A percentile compares a stretch with the other conserved stretches of the same genome.
Conservation (phyloP, 148 eudicot species). For the Rhododendron williamsianum region DNA sequence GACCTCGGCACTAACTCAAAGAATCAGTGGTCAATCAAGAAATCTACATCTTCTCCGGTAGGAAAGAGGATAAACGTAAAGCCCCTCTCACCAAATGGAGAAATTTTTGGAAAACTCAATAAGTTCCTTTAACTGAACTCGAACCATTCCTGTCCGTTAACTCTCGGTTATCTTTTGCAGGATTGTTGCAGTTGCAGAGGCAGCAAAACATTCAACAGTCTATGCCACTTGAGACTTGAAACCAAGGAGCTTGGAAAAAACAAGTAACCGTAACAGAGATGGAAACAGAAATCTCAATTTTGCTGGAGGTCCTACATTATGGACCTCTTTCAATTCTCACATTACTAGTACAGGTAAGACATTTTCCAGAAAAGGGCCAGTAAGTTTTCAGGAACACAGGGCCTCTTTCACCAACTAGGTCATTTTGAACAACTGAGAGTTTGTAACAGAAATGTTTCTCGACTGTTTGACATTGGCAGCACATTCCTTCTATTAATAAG, state of each 20-base stretch:
- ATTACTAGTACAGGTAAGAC: not conserved
- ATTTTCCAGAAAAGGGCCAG: conserved; percentile 4
- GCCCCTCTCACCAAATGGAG: too few species aligned
- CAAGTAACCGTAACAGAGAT: conserved; percentile 22
- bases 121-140: too few species aligned
- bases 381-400: not conserved
- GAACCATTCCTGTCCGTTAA: not conserved
- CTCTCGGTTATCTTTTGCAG: conserved; percentile 60
- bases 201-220: conserved; percentile 50
- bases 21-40: too few species aligned
- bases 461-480: too few species aligned
- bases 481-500: too few species aligned
- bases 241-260: conserved; percentile 39
- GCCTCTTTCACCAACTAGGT: conserved; percentile 18
- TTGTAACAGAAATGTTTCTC: too few species aligned
- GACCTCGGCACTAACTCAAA: too few species aligned
- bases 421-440: not conserved
- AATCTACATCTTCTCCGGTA: too few species aligned
- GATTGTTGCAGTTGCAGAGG: conserved; percentile 51
- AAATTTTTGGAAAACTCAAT: too few species aligned
- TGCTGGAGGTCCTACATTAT: conserved; percentile 22
- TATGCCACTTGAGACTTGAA: conserved; percentile 52
- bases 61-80: too few species aligned
- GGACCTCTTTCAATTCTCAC: conserved; percentile 2
- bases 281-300: conserved; percentile 25